Evolutionary conservation across 2,329 filamentous ascomycete genomes (phyloP), one percentile per base, ranked within the genome.

Genomic region (Mariannaea elegans): DNA sequence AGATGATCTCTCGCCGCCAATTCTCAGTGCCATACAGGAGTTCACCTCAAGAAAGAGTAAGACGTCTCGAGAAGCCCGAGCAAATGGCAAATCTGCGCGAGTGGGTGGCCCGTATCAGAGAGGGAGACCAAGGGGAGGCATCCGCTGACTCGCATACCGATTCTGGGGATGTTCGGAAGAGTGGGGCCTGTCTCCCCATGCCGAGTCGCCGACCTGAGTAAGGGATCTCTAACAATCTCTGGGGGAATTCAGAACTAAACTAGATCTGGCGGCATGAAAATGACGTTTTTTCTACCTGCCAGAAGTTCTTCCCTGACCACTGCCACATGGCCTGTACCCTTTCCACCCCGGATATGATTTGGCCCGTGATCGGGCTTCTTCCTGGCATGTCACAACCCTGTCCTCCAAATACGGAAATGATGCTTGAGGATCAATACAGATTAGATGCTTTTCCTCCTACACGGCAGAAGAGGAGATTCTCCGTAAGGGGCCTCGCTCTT

Each of bases 151-250:
- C n/a, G n/a, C n/a, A n/a, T n/a, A n/a, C n/a, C n/a, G n/a, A n/a
- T n/a, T n/a, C n/a, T n/a, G n/a, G n/a, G n/a, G 76, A 78, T 53
- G 80, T 84, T 53, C 80, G 82, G 64, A 80, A 81, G 68, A 75
- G 74, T 65, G 78, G 79, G 57, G 80, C 82, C 29, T 84, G 82
- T 65, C 74, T 80, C 53, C 78, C 77, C 56, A n/a, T 84, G 82
- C 70, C 80, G 77, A 64, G 75, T 80, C 61, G 77, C 76, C 64
- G 74, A 77, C 78, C 65, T 72, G 74, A 66, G 82, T 83, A 77
- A 77, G 80, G 71, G 68, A 71, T 60, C 32, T 59, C 45, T 61
- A 44, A 23, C 23, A 41, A 51, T 61, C 51, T 55, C 50, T 47
- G 41, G 47, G 54, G 44, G 52, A 61, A 65, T 62, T 63, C 59